Evolutionary conservation across 441 rosid genomes (phyloP).

Genomic region (Eutrema salsugineum): DNA sequence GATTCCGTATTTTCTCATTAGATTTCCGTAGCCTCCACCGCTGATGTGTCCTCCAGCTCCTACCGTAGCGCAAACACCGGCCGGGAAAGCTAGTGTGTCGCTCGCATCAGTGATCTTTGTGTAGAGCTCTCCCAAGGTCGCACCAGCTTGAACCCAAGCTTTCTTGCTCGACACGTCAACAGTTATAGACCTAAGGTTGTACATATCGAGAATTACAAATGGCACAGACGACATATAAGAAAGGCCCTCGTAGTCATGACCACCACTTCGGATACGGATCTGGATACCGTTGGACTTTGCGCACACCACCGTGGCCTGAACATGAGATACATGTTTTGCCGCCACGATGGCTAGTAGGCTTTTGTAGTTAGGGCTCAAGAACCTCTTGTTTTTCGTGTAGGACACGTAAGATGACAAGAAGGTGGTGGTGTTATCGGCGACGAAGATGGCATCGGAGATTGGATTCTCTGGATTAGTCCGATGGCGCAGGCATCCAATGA

Average conservation of each 20-base stretch:
- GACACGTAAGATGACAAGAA: conserved; percentile 26
- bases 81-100: conserved; percentile 17
- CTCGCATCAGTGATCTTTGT: conserved; percentile 15
- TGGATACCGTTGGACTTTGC: conserved; percentile 21
- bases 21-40: conserved; percentile 34
- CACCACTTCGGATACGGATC: conserved; percentile 31
- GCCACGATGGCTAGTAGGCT: conserved; percentile 27
- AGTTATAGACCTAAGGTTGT: conserved; percentile 9
- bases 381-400: conserved; percentile 30
- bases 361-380: conserved; percentile 15
- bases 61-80: conserved; percentile 26
- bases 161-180: conserved; percentile 12
- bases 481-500: conserved; percentile 24
- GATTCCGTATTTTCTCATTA: conserved; percentile 31
- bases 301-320: conserved; percentile 31
- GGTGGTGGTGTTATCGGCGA: conserved; percentile 19
- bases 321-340: conserved; percentile 23
- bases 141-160: conserved; percentile 37
- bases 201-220: conserved; percentile 28
- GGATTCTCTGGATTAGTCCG: conserved; percentile 9
- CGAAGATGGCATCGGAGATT: conserved; percentile 27
- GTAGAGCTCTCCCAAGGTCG: conserved; percentile 32
- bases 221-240: conserved; percentile 24
- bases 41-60: conserved; percentile 36
- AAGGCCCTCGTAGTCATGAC: conserved; percentile 24